phyloP scores from a whole-genome alignment of 2,329 filamentous ascomycete species.

The Fusarium tuaranense region DNA sequence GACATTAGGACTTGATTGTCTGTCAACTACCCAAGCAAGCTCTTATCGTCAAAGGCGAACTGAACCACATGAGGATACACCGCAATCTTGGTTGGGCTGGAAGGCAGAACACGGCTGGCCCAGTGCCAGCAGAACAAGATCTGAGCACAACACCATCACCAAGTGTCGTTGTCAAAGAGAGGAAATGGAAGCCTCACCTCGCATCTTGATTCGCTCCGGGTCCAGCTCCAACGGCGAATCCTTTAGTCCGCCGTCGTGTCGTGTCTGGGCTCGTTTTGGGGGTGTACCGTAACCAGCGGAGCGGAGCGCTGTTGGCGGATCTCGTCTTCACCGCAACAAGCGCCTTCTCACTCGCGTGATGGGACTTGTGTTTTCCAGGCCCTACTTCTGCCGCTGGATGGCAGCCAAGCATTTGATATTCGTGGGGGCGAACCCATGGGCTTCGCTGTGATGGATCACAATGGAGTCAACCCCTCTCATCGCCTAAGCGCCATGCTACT shows the following conservation, averaged over 20 bases:
- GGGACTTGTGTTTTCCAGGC: conserved; percentile 2
- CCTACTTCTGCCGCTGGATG: conserved; percentile 4
- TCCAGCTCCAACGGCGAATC: conserved; percentile 1
- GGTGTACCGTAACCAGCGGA: conserved; percentile 13
- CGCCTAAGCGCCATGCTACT: conserved; percentile 17
- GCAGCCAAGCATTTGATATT: conserved; percentile 9
- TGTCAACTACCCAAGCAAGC: neutral
- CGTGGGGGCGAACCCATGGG: conserved; percentile 5
- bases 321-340: conserved; percentile 34
- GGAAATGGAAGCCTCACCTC: neutral
- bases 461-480: conserved; percentile 24
- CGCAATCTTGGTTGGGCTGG: neutral
- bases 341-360: conserved; percentile 30
- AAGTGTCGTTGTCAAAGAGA: neutral
- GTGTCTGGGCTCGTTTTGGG: conserved; percentile 13
- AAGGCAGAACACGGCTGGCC: neutral
- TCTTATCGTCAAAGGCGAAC: neutral
- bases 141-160: neutral
- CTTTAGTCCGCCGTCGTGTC: conserved; percentile 6
- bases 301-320: conserved; percentile 22
- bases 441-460: conserved; percentile 15
- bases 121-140: neutral
- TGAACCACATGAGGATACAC: neutral
- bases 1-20: neutral
- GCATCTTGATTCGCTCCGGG: conserved; percentile 12